phyloP scores from a whole-genome alignment of 208 protist genomes.

The Wallacemonas sp. region DNA sequence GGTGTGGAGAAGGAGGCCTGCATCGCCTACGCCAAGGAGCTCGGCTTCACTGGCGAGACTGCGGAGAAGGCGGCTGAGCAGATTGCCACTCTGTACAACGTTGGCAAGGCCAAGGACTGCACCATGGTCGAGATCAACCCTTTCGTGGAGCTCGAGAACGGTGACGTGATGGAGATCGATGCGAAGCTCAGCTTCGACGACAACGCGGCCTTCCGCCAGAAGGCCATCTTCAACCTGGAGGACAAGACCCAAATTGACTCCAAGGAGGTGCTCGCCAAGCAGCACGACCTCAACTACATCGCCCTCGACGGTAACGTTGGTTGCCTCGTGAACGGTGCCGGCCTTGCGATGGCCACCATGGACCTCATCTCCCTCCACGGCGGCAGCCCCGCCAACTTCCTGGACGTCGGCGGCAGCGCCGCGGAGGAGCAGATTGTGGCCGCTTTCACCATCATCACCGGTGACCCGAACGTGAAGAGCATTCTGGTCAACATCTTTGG shows the following conservation, averaged over 20 bases:
- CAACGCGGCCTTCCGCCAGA: conserved; percentile 98
- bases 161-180: conserved; percentile 96
- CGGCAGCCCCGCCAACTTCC: conserved; percentile 99
- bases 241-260: conserved; percentile 95
- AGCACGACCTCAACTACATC: conserved; percentile 99
- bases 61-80: conserved; percentile 88
- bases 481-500: conserved; percentile 99
- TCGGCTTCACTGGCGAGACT: conserved; percentile 88
- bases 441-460: conserved; percentile 97
- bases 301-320: conserved; percentile 99
- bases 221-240: conserved; percentile 94
- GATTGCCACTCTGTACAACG: conserved; percentile 96
- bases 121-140: conserved; percentile 99
- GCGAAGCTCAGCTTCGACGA: conserved; percentile 99
- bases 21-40: conserved; percentile 78
- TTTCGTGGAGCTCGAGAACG: conserved; percentile 95
- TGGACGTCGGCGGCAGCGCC: conserved; percentile 98
- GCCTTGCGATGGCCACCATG: conserved; percentile 99
- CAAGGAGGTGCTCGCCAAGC: conserved; percentile 95
- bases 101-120: conserved; percentile 97
- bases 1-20: conserved; percentile 90
- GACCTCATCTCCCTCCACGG: conserved; percentile 99
- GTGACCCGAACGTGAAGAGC: conserved; percentile 92
- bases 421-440: conserved; percentile 93
- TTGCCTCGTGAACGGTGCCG: conserved; percentile 98